A percentile compares a stretch with the other conserved stretches of the same genome.
phyloP scores from a whole-genome alignment of 2,329 filamentous ascomycete genomes.

The Coniochaeta ligniaria region DNA sequence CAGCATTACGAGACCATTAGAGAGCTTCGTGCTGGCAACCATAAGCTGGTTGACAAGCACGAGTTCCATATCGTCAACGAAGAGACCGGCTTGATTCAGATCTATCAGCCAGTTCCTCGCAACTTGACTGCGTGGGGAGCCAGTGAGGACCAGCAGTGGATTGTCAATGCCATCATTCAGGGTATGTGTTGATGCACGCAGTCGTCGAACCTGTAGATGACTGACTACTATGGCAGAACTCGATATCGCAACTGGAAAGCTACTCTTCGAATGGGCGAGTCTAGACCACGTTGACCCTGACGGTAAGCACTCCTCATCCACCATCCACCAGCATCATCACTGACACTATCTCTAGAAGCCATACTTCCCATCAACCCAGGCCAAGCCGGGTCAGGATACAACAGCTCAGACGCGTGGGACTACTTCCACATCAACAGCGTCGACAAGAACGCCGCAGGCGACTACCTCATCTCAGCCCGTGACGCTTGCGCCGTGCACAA shows the following conservation, averaged over 20 bases:
- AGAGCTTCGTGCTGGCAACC: conserved; percentile 42
- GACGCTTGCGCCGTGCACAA: conserved; percentile 31
- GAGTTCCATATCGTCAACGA: conserved; percentile 48
- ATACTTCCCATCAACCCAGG: conserved; percentile 38
- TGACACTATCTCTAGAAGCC: conserved; percentile 24
- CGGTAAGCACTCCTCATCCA: conserved; percentile 20
- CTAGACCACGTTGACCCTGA: conserved; percentile 47
- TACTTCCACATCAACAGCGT: conserved; percentile 46
- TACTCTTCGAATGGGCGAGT: conserved; percentile 53
- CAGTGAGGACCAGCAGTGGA: conserved; percentile 43
- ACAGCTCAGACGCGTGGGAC: conserved; percentile 30
- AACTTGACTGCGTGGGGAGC: conserved; percentile 38
- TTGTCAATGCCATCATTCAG: conserved; percentile 46
- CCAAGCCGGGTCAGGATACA: conserved; percentile 22
- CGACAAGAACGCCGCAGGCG: conserved; percentile 32
- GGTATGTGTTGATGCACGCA: conserved; percentile 22
- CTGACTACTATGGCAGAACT: conserved; percentile 19
- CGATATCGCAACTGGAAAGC: conserved; percentile 43
- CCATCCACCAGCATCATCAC: not conserved
- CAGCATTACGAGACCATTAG: conserved; percentile 47
- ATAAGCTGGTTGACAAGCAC: conserved; percentile 44
- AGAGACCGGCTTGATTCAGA: conserved; percentile 43
- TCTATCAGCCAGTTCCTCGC: conserved; percentile 41
- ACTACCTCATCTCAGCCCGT: conserved; percentile 39
- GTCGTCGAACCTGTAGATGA: not conserved